These are phyloP conservation scores for Rhododendron williamsianum DNA, from an alignment of 148 eudicot genomes.

Conservation along the genomic window DNA sequence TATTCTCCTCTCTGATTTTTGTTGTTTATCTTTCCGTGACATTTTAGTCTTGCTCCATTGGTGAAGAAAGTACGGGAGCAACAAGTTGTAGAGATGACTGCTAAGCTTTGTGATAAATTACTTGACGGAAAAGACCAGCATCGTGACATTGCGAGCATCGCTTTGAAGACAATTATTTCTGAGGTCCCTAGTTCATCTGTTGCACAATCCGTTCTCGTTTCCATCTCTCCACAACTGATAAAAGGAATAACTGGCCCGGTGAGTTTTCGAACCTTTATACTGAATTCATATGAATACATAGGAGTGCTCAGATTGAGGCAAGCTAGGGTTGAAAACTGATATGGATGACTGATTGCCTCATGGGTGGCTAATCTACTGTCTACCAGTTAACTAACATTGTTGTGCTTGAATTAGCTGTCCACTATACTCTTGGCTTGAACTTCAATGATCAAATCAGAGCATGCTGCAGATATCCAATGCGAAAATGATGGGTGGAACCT, in stretches of 20 bases:
- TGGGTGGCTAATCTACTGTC: slow-evolving; percentile 3
- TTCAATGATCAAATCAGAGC: not conserved
- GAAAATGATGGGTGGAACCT: not conserved
- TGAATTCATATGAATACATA: not conserved
- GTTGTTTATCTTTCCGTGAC: slow-evolving; percentile 11
- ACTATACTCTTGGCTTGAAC: not conserved
- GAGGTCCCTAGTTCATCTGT: slow-evolving; percentile 69
- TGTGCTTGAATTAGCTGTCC: slow-evolving; percentile 1
- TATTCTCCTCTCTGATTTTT: not conserved
- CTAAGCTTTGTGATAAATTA: slow-evolving; percentile 76
- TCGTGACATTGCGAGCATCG: slow-evolving; percentile 97
- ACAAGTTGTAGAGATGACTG: slow-evolving; percentile 79
- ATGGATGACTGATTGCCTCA: not conserved
- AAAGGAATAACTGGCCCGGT: slow-evolving; percentile 70
- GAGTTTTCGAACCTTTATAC: slow-evolving; percentile 26
- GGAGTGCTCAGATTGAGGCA: not conserved
- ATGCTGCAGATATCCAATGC: not conserved
- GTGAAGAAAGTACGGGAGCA: slow-evolving; percentile 82
- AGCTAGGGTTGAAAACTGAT: not conserved
- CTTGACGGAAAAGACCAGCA: slow-evolving; percentile 87
- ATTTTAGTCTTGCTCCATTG: slow-evolving; percentile 86
- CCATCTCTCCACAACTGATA: slow-evolving; percentile 71
- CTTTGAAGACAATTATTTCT: slow-evolving; percentile 89
- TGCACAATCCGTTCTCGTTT: slow-evolving; percentile 63
- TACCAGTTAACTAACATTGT: not conserved